Evolutionary conservation across 352 stramenopile genomes (phyloP).

Genomic region (Phytophthora fragariaefolia): DNA sequence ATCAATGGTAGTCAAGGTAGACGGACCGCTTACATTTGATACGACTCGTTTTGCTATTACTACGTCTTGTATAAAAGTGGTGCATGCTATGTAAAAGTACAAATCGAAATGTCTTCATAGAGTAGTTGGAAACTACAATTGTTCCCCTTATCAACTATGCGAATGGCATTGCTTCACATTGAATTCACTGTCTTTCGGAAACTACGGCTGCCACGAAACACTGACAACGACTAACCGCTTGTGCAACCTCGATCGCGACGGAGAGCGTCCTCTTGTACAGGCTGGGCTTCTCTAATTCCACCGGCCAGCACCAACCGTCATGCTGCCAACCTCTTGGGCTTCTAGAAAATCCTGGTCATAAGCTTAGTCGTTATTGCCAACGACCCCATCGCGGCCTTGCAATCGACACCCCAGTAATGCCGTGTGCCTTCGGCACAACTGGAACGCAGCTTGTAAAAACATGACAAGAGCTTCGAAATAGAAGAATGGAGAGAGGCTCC

Average conservation of each 20-base stretch:
- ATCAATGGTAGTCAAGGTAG: conserved; percentile 28
- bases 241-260: conserved; percentile 47
- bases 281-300: conserved; percentile 37
- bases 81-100: no score
- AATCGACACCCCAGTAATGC: neutral
- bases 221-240: conserved; percentile 47
- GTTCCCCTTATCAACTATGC: no score
- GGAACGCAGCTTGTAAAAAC: no score
- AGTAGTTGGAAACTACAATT: no score
- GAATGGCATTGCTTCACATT: neutral
- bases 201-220: conserved; percentile 55
- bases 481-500: conserved; percentile 25
- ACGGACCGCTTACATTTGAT: conserved; percentile 12
- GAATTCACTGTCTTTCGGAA: conserved; percentile 40
- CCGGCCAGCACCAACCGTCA: neutral
- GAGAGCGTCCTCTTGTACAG: conserved; percentile 47
- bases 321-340: conserved; percentile 3
- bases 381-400: neutral
- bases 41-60: no score
- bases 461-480: conserved; percentile 43
- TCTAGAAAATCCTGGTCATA: conserved; percentile 12
- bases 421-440: conserved; percentile 30
- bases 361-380: conserved; percentile 11
- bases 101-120: no score
- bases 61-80: no score